Conservation (phyloP, 2,329 filamentous ascomycete species). For the Beauveria bassiana region DNA sequence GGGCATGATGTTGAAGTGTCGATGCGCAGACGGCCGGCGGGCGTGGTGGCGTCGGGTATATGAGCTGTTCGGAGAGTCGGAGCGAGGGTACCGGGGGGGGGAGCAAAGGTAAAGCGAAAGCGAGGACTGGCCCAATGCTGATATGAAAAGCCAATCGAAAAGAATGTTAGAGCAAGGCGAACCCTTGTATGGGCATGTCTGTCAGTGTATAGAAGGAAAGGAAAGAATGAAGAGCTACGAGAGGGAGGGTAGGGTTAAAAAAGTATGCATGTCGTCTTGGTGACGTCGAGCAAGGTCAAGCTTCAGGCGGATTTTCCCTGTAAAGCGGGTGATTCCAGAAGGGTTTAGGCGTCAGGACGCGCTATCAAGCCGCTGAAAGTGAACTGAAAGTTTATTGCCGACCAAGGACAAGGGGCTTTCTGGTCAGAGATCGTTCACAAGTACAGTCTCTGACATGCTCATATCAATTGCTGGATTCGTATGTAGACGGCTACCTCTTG, state of each 20-base stretch:
- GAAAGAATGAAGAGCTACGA: neutral
- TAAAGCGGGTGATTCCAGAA: neutral
- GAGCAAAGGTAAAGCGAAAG: neutral
- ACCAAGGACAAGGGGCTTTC: too few relatives aligned
- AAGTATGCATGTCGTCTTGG: neutral
- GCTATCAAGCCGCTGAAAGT: neutral
- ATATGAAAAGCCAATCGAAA: neutral
- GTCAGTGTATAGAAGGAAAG: neutral
- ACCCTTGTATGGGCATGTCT: neutral
- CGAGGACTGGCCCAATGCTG: neutral
- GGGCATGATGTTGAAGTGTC: slow-evolving; percentile 38
- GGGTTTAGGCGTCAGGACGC: neutral
- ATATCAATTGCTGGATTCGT: too few relatives aligned
- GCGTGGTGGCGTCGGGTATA: neutral
- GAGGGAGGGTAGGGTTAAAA: neutral
- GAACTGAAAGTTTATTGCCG: too few relatives aligned
- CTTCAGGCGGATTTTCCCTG: neutral
- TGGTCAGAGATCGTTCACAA: too few relatives aligned
- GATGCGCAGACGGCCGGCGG: neutral
- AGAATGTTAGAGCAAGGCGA: neutral
- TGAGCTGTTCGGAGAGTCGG: neutral
- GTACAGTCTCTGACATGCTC: too few relatives aligned
- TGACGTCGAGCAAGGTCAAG: slow-evolving; percentile 6
- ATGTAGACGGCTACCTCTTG: too few relatives aligned
- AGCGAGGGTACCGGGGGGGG: too few relatives aligned